Conservation (phyloP, 2,329 filamentous ascomycete species). For the Botrytis byssoidea region DNA sequence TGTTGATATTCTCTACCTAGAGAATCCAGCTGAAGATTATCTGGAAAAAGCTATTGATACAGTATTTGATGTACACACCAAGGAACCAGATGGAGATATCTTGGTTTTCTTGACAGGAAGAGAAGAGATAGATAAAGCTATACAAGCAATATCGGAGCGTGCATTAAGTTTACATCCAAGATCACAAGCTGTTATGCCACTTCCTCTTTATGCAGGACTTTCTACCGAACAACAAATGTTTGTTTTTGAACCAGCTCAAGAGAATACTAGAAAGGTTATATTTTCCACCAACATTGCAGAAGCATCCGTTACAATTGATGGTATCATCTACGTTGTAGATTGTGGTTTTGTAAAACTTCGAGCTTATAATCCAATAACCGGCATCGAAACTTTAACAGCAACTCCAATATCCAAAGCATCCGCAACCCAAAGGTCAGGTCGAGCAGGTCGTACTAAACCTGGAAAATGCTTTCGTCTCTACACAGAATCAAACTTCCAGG, state of each 20-base stretch:
- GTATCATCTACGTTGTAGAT: slow-evolving; percentile 88
- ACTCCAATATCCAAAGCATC: slow-evolving; percentile 86
- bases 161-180: slow-evolving; percentile 60
- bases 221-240: slow-evolving; percentile 92
- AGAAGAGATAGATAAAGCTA: slow-evolving; percentile 83
- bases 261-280: slow-evolving; percentile 85
- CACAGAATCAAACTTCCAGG: slow-evolving; percentile 69
- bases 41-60: slow-evolving; percentile 78
- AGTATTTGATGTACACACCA: slow-evolving; percentile 81
- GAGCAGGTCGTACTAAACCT: slow-evolving; percentile 82
- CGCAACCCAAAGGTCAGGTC: slow-evolving; percentile 85
- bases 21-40: slow-evolving; percentile 79
- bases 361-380: slow-evolving; percentile 77
- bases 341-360: slow-evolving; percentile 87
- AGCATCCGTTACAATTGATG: slow-evolving; percentile 90
- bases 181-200: slow-evolving; percentile 59
- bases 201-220: slow-evolving; percentile 87
- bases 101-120: slow-evolving; percentile 88
- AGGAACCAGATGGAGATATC: slow-evolving; percentile 81
- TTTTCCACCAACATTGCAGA: slow-evolving; percentile 96
- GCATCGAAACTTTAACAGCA: slow-evolving; percentile 83
- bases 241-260: slow-evolving; percentile 80
- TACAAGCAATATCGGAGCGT: slow-evolving; percentile 77
- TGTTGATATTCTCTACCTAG: slow-evolving; percentile 81
- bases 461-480: slow-evolving; percentile 96